phyloP scores from a whole-genome alignment of 306 rosid species.

The Cicer arietinum region DNA sequence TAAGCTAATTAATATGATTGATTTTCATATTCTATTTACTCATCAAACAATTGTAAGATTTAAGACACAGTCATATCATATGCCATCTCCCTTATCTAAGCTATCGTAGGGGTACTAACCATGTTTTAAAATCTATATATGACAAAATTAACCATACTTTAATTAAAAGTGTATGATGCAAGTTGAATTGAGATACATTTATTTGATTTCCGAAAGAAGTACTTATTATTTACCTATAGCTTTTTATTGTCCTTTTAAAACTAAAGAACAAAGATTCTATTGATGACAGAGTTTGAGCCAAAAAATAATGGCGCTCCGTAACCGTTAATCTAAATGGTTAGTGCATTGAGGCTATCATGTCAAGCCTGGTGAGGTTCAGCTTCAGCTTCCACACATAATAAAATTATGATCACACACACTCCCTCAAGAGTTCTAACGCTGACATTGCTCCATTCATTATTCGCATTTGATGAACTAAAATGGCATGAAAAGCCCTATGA shows the following conservation, averaged over 20 bases:
- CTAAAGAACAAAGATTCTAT: neutral
- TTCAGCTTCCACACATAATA: conserved; percentile 18
- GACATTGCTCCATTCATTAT: neutral
- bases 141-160: too few species aligned
- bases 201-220: neutral
- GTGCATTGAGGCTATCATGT: neutral
- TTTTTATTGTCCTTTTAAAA: too few species aligned
- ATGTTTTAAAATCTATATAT: too few species aligned
- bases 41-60: too few species aligned
- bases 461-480: conserved; percentile 17
- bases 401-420: neutral
- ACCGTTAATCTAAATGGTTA: neutral
- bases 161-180: too few species aligned
- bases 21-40: too few species aligned
- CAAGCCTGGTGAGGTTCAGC: neutral
- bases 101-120: too few species aligned
- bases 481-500: conserved; percentile 12
- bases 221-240: neutral
- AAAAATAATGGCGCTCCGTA: neutral
- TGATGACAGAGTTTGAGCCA: neutral
- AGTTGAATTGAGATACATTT: neutral
- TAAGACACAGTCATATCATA: too few species aligned
- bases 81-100: too few species aligned
- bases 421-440: neutral
- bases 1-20: too few species aligned